These are phyloP conservation scores for Suillus decipiens DNA, from an alignment of 768 basidiomycete genomes.

Conservation along the genomic window DNA sequence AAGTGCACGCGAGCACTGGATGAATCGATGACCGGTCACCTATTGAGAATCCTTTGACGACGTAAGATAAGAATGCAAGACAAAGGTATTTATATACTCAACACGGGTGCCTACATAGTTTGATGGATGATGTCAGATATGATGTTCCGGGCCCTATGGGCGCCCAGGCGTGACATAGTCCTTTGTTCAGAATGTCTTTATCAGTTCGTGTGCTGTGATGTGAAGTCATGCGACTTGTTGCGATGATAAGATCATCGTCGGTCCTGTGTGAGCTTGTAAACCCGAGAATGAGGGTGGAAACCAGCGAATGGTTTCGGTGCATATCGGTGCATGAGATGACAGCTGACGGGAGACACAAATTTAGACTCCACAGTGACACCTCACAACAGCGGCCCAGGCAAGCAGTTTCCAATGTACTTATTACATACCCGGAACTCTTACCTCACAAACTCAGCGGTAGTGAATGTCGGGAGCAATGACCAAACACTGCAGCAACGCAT, in stretches of 20 bases:
- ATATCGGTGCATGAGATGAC: neutral
- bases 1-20: neutral
- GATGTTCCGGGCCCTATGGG: neutral
- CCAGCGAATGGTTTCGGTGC: neutral
- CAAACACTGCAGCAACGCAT: neutral
- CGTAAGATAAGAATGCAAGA: neutral
- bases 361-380: neutral
- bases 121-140: neutral
- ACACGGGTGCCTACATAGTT: neutral
- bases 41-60: neutral
- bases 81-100: neutral
- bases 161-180: neutral
- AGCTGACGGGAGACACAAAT: neutral
- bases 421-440: neutral
- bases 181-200: neutral
- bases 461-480: neutral
- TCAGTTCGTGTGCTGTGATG: neutral
- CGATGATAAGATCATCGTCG: neutral
- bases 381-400: neutral
- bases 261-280: neutral
- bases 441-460: neutral
- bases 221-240: neutral
- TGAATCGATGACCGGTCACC: no score
- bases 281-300: neutral
- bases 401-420: neutral